A percentile compares a stretch with the other conserved stretches of the same genome.
Conservation (phyloP, 2,329 filamentous ascomycete species). For the Trichoderma sp. region DNA sequence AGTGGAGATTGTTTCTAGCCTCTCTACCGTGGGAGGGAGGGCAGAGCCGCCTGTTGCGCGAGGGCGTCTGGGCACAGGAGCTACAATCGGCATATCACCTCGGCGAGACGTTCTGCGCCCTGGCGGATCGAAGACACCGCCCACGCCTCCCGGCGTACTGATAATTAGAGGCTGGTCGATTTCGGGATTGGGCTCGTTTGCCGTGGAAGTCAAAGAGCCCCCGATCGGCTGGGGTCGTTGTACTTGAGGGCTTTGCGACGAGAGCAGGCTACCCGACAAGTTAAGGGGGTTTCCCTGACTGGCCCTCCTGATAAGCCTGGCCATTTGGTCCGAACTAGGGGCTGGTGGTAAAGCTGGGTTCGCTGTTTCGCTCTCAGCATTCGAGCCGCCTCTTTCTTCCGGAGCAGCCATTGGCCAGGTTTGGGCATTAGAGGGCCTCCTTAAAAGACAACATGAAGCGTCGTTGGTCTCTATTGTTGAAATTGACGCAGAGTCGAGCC, state of each 20-base stretch:
- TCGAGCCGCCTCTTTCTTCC: slow-evolving; percentile 26
- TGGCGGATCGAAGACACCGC: slow-evolving; percentile 54
- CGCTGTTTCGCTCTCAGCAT: neutral
- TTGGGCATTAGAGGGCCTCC: slow-evolving; percentile 39
- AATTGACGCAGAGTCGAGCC: slow-evolving; percentile 20
- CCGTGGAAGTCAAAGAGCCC: neutral
- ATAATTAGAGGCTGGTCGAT: slow-evolving; percentile 61
- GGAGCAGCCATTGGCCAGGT: slow-evolving; percentile 51
- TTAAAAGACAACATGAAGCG: slow-evolving; percentile 27
- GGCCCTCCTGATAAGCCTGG: slow-evolving; percentile 42
- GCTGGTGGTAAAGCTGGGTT: slow-evolving; percentile 41
- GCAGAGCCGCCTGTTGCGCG: slow-evolving; percentile 39
- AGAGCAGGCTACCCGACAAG: slow-evolving; percentile 45
- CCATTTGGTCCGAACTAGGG: slow-evolving; percentile 44
- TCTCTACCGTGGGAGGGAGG: slow-evolving; percentile 51
- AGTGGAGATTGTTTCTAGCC: slow-evolving; percentile 58
- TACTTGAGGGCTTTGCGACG: slow-evolving; percentile 24
- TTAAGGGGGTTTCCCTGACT: slow-evolving; percentile 44
- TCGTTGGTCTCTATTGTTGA: slow-evolving; percentile 28
- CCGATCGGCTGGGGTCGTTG: slow-evolving; percentile 10
- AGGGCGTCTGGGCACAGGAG: slow-evolving; percentile 56
- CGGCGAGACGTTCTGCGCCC: slow-evolving; percentile 37
- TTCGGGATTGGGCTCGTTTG: slow-evolving; percentile 24
- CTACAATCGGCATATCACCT: slow-evolving; percentile 51
- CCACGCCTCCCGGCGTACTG: slow-evolving; percentile 59